Percentiles rank a stretch among this genome's conserved stretches.
These are phyloP conservation scores for Cladosporium phlei DNA, from an alignment of 2,329 filamentous ascomycete genomes.

Conservation along the genomic window DNA sequence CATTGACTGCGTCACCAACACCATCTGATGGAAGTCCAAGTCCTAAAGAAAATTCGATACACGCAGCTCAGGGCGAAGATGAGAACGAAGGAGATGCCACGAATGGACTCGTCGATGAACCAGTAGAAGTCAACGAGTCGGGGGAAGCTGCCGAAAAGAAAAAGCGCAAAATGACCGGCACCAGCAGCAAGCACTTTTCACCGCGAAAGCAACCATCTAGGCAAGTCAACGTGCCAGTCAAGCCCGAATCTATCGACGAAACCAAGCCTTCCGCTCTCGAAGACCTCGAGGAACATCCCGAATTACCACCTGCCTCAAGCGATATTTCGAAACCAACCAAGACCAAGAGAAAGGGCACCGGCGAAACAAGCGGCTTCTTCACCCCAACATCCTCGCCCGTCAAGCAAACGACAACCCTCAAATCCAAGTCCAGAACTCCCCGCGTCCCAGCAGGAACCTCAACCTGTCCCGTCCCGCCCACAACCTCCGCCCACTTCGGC, in stretches of 20 bases:
- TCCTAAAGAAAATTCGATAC: neutral
- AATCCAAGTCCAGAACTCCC: slow-evolving; percentile 20
- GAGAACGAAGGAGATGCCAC: too few relatives aligned
- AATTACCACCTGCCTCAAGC: too few relatives aligned
- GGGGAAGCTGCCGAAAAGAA: slow-evolving; percentile 14
- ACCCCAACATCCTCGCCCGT: slow-evolving; percentile 10
- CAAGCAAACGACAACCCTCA: slow-evolving; percentile 11
- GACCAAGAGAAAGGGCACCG: slow-evolving; percentile 22
- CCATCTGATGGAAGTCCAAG: neutral
- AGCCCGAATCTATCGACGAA: too few relatives aligned
- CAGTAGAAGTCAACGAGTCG: too few relatives aligned
- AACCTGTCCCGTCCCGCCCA: slow-evolving; percentile 59
- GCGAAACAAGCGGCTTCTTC: slow-evolving; percentile 25
- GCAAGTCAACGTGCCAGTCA: too few relatives aligned
- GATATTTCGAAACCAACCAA: neutral
- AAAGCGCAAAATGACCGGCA: slow-evolving; percentile 31
- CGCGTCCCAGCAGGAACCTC: slow-evolving; percentile 35
- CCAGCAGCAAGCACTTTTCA: slow-evolving; percentile 31
- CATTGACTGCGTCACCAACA: neutral
- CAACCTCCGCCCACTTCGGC: slow-evolving; percentile 62
- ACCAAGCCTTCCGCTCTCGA: too few relatives aligned
- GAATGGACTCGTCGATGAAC: too few relatives aligned
- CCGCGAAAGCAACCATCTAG: slow-evolving; percentile 15
- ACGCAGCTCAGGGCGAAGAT: too few relatives aligned
- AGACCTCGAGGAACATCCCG: neutral